Conservation (phyloP, 2,329 filamentous ascomycete species). For the Apiospora malaysiana region DNA sequence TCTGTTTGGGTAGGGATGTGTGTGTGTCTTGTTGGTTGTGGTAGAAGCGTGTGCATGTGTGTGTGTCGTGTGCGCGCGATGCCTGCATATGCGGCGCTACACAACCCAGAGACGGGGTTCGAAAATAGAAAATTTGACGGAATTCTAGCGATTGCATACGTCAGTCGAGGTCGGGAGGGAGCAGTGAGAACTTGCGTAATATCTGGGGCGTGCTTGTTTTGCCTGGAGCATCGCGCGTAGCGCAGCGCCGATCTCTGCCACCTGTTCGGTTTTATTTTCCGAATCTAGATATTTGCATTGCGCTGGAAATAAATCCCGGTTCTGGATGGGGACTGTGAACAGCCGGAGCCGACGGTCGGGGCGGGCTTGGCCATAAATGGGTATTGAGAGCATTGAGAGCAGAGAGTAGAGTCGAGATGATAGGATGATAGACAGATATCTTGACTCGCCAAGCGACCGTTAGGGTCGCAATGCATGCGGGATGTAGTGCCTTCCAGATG, state of each 20-base stretch:
- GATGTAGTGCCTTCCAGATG: constrained; percentile 14
- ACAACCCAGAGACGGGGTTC: neutral
- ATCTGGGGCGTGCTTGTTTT: constrained; percentile 17
- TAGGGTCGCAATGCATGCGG: constrained; percentile 14
- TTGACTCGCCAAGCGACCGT: constrained; percentile 14
- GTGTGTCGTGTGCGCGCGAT: neutral
- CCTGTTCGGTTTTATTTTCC: constrained; percentile 19
- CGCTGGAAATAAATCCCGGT: neutral
- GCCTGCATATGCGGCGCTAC: neutral
- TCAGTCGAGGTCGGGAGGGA: neutral
- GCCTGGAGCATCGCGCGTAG: neutral
- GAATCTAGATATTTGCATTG: constrained; percentile 16
- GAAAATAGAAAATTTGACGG: neutral
- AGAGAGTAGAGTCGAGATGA: too few species aligned
- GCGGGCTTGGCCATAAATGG: neutral
- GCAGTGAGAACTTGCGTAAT: neutral
- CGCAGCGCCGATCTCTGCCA: constrained; percentile 15
- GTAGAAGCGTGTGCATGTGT: too few species aligned
- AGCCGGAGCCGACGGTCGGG: constrained; percentile 9
- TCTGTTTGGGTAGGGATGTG: too few species aligned
- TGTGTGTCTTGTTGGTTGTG: too few species aligned
- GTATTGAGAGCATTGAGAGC: neutral
- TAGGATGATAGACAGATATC: too few species aligned
- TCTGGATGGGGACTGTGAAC: neutral
- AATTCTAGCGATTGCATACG: neutral